phyloP scores from a whole-genome alignment of 2,329 filamentous ascomycete genomes.

The Aureobasidium uvarum region DNA sequence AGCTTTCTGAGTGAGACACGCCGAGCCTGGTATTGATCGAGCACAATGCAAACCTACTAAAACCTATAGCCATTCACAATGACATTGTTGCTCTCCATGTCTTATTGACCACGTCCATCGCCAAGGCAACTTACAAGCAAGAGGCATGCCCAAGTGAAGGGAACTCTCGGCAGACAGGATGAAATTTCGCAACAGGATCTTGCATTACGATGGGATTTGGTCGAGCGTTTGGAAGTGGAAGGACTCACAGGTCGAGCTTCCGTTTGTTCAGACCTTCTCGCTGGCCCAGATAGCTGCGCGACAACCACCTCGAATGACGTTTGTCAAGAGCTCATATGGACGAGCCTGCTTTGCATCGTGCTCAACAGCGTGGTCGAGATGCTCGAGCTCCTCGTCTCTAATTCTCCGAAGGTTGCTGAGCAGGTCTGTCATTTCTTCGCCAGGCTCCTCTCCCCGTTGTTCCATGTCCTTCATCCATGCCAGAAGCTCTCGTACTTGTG shows the following conservation, averaged over 20 bases:
- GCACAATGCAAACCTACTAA: not conserved
- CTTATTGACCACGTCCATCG: not conserved
- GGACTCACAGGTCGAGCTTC: conserved; percentile 1
- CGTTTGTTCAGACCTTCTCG: conserved; percentile 61
- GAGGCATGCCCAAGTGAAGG: not conserved
- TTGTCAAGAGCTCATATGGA: conserved; percentile 85
- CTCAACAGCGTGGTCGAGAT: conserved; percentile 90
- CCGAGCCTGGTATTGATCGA: not conserved
- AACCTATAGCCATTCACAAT: not conserved
- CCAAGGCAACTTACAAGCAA: not conserved
- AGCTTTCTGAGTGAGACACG: not conserved
- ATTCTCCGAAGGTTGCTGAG: conserved; percentile 75
- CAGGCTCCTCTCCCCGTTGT: conserved; percentile 72
- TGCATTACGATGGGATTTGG: not conserved
- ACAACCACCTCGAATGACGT: conserved; percentile 85
- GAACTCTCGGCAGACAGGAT: not conserved
- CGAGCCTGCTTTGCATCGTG: conserved; percentile 87
- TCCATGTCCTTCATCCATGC: conserved; percentile 78
- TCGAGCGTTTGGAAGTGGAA: not conserved
- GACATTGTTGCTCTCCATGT: not conserved
- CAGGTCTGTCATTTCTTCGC: conserved; percentile 71
- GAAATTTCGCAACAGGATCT: not conserved
- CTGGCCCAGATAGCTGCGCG: conserved; percentile 90
- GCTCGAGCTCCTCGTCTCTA: conserved; percentile 93
- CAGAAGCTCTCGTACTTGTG: conserved; percentile 77